Evolutionary conservation across 805 yeast species (phyloP), one percentile per base, ranked within the genome.

Genomic region (Lipomyces kockii): DNA sequence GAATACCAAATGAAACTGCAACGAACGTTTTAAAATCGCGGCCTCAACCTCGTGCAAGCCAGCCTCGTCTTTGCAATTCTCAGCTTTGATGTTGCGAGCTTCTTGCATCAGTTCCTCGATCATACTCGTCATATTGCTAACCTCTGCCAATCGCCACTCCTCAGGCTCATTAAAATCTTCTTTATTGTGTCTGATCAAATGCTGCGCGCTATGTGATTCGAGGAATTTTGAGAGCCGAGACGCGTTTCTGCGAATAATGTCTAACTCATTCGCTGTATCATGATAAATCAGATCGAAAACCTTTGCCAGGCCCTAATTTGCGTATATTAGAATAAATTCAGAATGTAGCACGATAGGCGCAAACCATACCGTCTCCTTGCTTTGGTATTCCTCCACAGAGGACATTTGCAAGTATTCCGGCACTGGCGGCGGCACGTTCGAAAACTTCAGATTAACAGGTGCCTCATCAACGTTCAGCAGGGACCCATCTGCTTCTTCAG

Each of bases 361-460:
- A 43, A 43, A n/a, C 1, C 56, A 12, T 27, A 35, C 57, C 9
- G 35, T 39, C 17, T n/a, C 35, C 17, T 34, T 49, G 46, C 8
- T 39, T 32, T 35, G 22, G 20, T 34, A 34, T 12, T 37, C 34
- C 12, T 59, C 60, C 27, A 46, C 14, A 4, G 35, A 25, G 11
- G 58, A n/a, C 49, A 60, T 17, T 7, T n/a, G 56, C 11, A 55
- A 12, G 52, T 64, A 59, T 17, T 66, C 66, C 11, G 69, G 69
- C 20, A 66, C 62, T 1, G 39, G 25, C 22, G 63, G 63, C 9
- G 63, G 55, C 34, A 52, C 22, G 9, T 11, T 20, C 55, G 29
- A 25, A 20, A 29, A 52, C n/a, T 22, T 52, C 17, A 52, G 17
- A 25, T 29, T 52, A 22, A 52, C 17, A 0, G 55, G 55, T 25